Evolutionary conservation across 140 eudicot species (phyloP).

Genomic region (Bidens hawaiensis): DNA sequence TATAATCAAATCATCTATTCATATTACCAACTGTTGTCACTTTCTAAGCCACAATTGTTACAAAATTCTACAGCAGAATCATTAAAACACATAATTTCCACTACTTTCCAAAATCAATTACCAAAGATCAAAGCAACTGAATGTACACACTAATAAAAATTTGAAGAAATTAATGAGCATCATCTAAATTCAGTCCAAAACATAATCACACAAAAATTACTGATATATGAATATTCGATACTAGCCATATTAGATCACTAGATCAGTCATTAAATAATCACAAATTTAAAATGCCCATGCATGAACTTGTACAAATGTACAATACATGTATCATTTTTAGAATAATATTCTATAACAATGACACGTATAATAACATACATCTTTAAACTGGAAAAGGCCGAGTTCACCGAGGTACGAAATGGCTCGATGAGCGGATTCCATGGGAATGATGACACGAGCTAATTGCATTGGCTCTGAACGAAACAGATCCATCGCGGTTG

Average conservation of each 20-base stretch:
- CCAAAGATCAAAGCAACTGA: no score
- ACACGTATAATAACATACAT: constrained; percentile 35
- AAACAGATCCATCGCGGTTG: constrained; percentile 71
- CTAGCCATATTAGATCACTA: background rate
- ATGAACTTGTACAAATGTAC: no score
- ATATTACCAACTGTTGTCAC: no score
- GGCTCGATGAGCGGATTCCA: constrained; percentile 80
- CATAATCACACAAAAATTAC: background rate
- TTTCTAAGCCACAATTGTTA: no score
- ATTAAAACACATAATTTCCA: no score
- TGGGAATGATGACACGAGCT: constrained; percentile 67
- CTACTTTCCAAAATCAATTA: no score
- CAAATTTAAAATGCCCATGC: background rate
- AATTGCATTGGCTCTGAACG: constrained; percentile 84
- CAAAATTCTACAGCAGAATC: no score
- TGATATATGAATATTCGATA: background rate
- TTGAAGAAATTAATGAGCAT: no score
- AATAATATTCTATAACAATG: background rate
- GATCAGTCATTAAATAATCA: background rate
- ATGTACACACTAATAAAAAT: no score
- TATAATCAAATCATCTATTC: no score
- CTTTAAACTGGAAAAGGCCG: constrained; percentile 81
- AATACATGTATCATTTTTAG: no score
- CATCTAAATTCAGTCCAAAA: background rate
- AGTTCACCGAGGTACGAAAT: constrained; percentile 87